These are phyloP conservation scores for Aspergillus coremiiformis DNA, from an alignment of 495 filamentous ascomycete genomes.

Conservation along the genomic window DNA sequence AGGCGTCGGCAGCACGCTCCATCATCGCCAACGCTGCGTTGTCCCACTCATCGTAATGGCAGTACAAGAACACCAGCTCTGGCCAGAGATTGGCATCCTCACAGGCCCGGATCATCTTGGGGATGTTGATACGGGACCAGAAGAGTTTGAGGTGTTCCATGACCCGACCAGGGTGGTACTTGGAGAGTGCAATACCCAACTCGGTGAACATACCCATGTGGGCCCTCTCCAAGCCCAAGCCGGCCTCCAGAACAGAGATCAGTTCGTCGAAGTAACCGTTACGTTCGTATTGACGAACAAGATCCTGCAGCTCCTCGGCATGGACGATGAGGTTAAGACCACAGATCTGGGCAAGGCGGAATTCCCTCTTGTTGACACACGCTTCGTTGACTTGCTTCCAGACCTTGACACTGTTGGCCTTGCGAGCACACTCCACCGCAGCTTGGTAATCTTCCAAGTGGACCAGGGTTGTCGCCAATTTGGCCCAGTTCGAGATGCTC, in stretches of 20 bases:
- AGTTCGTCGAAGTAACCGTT: constrained; percentile 99
- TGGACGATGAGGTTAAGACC: constrained; percentile 98
- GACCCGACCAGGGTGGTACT: constrained; percentile 90
- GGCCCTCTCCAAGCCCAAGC: constrained; percentile 85
- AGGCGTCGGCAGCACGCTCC: constrained; percentile 95
- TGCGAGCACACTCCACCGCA: constrained; percentile 95
- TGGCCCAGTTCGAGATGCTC: constrained; percentile 99
- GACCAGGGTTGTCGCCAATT: constrained; percentile 93
- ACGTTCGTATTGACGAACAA: constrained; percentile 93
- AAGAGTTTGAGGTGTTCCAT: constrained; percentile 99
- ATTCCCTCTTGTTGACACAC: constrained; percentile 97
- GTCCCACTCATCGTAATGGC: constrained; percentile 98
- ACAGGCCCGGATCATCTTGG: constrained; percentile 92
- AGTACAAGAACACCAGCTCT: constrained; percentile 96
- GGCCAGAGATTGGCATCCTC: constrained; percentile 97
- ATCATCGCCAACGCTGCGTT: constrained; percentile 98
- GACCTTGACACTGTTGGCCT: constrained; percentile 98
- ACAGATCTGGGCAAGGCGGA: constrained; percentile 97
- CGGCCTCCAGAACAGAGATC: constrained; percentile 88
- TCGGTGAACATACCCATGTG: constrained; percentile 97
- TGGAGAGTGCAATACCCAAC: constrained; percentile 88
- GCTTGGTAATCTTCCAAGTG: constrained; percentile 96
- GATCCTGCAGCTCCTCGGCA: constrained; percentile 87
- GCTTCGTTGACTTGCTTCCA: constrained; percentile 99
- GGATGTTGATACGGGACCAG: constrained; percentile 98